Percentiles rank a stretch among this genome's conserved stretches.
Evolutionary conservation across 192 early-diverging fungal species (phyloP).

Genomic region (Backusella macrospora): DNA sequence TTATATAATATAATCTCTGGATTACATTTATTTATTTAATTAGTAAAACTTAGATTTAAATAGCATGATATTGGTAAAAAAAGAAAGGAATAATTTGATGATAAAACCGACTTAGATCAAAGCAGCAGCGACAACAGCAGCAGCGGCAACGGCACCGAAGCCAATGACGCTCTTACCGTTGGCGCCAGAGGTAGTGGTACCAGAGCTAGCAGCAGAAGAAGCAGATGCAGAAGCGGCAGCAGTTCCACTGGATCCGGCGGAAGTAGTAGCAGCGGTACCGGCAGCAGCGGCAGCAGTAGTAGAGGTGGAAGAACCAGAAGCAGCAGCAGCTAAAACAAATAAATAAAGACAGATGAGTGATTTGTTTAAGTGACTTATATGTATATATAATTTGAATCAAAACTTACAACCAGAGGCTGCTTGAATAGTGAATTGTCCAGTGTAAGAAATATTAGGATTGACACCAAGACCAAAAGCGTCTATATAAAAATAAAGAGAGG

Average conservation of each 20-base stretch:
- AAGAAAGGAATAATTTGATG: not conserved
- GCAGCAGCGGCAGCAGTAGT: not conserved
- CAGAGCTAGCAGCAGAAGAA: conserved; percentile 1
- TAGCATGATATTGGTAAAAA: not conserved
- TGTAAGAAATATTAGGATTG: conserved; percentile 38
- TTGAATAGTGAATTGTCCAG: conserved; percentile 38
- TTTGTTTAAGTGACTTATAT: conserved; percentile 2
- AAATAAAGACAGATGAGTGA: not conserved
- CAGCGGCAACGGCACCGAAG: conserved; percentile 3
- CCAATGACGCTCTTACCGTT: not conserved
- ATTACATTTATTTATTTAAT: not conserved
- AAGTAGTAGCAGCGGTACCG: not conserved
- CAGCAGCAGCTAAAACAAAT: not conserved
- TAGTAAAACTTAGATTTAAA: not conserved
- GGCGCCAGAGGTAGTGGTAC: conserved; percentile 11
- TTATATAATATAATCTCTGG: not conserved
- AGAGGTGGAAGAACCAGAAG: not conserved
- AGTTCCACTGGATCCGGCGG: not conserved
- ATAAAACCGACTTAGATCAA: conserved; percentile 15
- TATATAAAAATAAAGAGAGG: not conserved
- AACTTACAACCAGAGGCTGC: conserved; percentile 20
- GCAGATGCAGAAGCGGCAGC: conserved; percentile 17
- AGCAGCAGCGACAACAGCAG: conserved; percentile 5
- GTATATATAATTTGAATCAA: not conserved
- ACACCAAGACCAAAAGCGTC: conserved; percentile 38